phyloP scores from a whole-genome alignment of 2,329 filamentous ascomycete species.

The Colletotrichum endophyticum region DNA sequence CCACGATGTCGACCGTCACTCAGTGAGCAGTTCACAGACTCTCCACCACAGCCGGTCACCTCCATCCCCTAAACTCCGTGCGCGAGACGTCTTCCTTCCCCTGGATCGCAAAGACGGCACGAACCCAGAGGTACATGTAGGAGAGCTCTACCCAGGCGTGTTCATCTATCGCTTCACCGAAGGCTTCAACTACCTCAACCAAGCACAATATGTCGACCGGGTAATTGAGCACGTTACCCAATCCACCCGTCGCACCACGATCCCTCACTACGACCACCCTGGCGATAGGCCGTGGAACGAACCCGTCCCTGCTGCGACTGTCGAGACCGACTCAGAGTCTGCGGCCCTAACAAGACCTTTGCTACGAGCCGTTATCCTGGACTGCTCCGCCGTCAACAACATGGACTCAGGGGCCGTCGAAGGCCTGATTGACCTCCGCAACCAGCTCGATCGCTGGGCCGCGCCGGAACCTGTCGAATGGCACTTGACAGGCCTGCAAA shows the following conservation, averaged over 20 bases:
- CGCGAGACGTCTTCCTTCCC: constrained; percentile 46
- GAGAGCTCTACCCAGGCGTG: constrained; percentile 56
- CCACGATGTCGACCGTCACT: neutral
- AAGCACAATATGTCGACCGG: constrained; percentile 54
- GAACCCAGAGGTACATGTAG: constrained; percentile 51
- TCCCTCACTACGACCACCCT: constrained; percentile 4
- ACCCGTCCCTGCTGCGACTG: constrained; percentile 34
- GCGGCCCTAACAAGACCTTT: constrained; percentile 33
- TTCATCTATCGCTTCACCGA: constrained; percentile 61
- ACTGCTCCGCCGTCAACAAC: constrained; percentile 61
- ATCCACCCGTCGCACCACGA: constrained; percentile 40
- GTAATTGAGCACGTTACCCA: constrained; percentile 48
- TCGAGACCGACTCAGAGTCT: neutral
- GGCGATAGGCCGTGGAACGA: constrained; percentile 61
- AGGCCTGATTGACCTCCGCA: constrained; percentile 59
- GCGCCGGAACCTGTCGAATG: constrained; percentile 51
- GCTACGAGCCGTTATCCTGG: constrained; percentile 59
- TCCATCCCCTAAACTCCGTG: neutral
- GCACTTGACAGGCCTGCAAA: constrained; percentile 59
- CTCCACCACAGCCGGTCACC: neutral
- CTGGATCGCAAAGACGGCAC: constrained; percentile 54
- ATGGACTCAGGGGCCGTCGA: constrained; percentile 64
- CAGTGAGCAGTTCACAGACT: constrained; percentile 7
- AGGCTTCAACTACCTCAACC: constrained; percentile 62
- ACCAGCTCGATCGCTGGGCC: constrained; percentile 59